These are phyloP conservation scores for Singerocomus inundabilis DNA, from an alignment of 1,284 basidiomycete genomes.

Conservation along the genomic window DNA sequence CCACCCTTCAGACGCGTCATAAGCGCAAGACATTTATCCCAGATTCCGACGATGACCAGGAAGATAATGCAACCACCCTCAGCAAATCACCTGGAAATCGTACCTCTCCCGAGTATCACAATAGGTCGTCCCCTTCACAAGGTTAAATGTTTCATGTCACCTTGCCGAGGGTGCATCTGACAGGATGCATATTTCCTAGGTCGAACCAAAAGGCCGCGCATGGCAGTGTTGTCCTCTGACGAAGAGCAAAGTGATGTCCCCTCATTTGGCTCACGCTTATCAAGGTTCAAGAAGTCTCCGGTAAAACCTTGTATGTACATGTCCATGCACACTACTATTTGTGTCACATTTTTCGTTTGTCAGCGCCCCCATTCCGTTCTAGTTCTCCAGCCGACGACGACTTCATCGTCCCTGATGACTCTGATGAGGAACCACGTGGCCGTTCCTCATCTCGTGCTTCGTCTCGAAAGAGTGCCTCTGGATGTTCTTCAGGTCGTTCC, in stretches of 20 bases:
- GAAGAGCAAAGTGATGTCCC: conserved; percentile 41
- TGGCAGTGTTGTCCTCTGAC: conserved; percentile 41
- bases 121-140: conserved; percentile 26
- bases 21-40: conserved; percentile 71
- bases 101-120: conserved; percentile 27
- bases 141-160: conserved; percentile 23
- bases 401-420: conserved; percentile 62
- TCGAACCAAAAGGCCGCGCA: conserved; percentile 52
- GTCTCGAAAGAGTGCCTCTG: conserved; percentile 42
- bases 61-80: conserved; percentile 26
- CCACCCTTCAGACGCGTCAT: conserved; percentile 31
- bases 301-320: conserved; percentile 45
- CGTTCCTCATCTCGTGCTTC: conserved; percentile 42
- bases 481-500: conserved; percentile 37
- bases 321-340: not conserved
- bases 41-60: conserved; percentile 69
- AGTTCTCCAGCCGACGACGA: conserved; percentile 51
- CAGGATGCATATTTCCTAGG: conserved; percentile 22
- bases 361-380: conserved; percentile 37
- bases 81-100: conserved; percentile 19
- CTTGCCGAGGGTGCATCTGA: conserved; percentile 18
- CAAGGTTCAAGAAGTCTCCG: conserved; percentile 64
- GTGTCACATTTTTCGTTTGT: conserved; percentile 1
- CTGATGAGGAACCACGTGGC: conserved; percentile 49
- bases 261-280: conserved; percentile 58